Conservation (phyloP, 106 monocot species). For the Apostasia ramifera region DNA sequence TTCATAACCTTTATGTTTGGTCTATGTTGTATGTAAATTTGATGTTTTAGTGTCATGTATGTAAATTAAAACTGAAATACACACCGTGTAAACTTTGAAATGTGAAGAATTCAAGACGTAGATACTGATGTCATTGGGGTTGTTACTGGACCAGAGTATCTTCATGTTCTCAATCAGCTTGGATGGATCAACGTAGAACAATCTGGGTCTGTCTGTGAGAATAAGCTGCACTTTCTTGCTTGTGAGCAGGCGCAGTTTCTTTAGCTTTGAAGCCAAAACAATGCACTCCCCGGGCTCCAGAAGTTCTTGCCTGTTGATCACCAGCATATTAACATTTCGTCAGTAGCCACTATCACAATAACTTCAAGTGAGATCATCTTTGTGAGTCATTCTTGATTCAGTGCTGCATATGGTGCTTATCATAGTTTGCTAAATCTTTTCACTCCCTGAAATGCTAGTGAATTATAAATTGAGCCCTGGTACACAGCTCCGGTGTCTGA, state of each 20-base stretch:
- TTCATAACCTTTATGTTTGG: too few species aligned
- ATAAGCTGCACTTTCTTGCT: constrained; percentile 95
- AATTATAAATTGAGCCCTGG: too few species aligned
- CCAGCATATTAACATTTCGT: background rate
- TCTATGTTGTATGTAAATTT: too few species aligned
- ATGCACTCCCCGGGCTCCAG: constrained; percentile 79
- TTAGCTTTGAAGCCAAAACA: constrained; percentile 75
- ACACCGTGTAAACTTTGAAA: constrained; percentile 90
- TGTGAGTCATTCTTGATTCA: too few species aligned
- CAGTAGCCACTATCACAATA: background rate
- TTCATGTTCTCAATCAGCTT: constrained; percentile 47
- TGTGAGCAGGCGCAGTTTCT: constrained; percentile 69
- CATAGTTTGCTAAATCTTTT: too few species aligned
- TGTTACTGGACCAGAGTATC: constrained; percentile 72
- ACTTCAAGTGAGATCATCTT: background rate
- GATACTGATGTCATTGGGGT: constrained; percentile 50
- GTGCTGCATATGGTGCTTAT: too few species aligned
- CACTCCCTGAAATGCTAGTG: too few species aligned
- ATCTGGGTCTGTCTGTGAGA: constrained; percentile 80
- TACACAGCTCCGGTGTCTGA: too few species aligned
- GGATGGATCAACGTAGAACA: constrained; percentile 62
- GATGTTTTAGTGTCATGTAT: too few species aligned
- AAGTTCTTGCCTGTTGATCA: constrained; percentile 67
- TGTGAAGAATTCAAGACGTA: constrained; percentile 64
- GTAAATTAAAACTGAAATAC: background rate